Percentiles rank a stretch among this genome's conserved stretches.
These are phyloP conservation scores for Urochloa ruziziensis DNA, from an alignment of 176 grass and related monocot genomes.

Conservation along the genomic window DNA sequence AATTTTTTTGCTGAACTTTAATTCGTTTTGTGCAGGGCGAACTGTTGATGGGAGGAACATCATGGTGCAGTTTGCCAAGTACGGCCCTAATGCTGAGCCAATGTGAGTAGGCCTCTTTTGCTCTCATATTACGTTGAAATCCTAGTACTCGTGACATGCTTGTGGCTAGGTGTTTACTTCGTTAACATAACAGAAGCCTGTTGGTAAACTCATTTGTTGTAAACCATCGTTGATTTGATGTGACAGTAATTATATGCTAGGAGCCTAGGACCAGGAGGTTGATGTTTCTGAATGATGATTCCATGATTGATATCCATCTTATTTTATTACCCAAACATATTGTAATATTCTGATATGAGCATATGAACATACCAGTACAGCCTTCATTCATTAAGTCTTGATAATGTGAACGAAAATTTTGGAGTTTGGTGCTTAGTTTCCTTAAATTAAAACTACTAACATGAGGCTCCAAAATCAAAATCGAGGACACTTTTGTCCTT, in stretches of 20 bases:
- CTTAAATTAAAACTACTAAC: not conserved
- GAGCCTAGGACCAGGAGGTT: not conserved
- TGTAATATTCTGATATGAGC: not conserved
- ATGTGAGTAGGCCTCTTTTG: constrained; percentile 60
- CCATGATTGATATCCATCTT: not conserved
- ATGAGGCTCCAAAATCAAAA: not conserved
- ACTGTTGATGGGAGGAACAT: constrained; percentile 96
- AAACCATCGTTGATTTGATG: not conserved
- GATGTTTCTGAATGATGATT: not conserved
- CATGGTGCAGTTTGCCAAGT: constrained; percentile 99
- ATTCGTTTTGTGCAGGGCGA: constrained; percentile 39
- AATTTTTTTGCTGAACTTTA: not conserved
- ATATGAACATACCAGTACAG: not conserved
- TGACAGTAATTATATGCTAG: not conserved
- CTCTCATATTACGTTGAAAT: not conserved
- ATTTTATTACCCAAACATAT: not conserved
- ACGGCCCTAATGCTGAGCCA: constrained; percentile 93
- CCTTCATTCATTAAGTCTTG: not conserved
- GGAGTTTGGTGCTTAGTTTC: not conserved
- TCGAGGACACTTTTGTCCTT: not conserved
- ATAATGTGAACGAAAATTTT: not conserved
- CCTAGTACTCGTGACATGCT: not conserved
- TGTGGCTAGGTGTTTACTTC: not conserved
- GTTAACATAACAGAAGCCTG: not conserved
- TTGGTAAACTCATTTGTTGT: not conserved